phyloP scores from a whole-genome alignment of 2,329 filamentous ascomycete species.

The Ophiostoma pallidulum region DNA sequence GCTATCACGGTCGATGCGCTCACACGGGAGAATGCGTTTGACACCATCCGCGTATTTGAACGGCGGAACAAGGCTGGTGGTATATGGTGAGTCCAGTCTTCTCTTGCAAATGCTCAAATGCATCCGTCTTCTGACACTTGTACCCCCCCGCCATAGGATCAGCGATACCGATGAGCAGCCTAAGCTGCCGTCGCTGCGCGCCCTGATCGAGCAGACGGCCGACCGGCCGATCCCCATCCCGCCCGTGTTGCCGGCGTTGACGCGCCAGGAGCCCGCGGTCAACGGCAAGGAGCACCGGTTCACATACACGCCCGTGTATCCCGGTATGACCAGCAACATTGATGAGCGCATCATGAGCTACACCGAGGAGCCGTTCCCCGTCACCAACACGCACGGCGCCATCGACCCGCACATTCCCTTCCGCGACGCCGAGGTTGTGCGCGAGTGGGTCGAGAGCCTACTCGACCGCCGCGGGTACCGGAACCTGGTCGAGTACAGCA shows the following conservation, averaged over 20 bases:
- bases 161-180: no score
- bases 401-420: slow-evolving; percentile 34
- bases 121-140: no score
- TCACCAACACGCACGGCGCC: not conserved
- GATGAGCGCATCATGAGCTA: slow-evolving; percentile 52
- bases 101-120: no score
- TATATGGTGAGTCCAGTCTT: slow-evolving; percentile 31
- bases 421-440: slow-evolving; percentile 47
- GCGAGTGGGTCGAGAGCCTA: slow-evolving; percentile 42
- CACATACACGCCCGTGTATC: slow-evolving; percentile 5
- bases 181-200: no score
- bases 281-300: slow-evolving; percentile 5
- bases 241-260: no score
- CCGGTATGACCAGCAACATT: slow-evolving; percentile 48
- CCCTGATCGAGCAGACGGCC: no score
- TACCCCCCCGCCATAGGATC: no score
- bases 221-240: no score
- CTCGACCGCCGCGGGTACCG: slow-evolving; percentile 24
- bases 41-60: slow-evolving; percentile 33
- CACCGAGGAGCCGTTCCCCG: slow-evolving; percentile 13
- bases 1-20: slow-evolving; percentile 9
- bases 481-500: slow-evolving; percentile 44
- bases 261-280: no score
- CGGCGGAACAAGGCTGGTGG: slow-evolving; percentile 31
- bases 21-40: slow-evolving; percentile 31